Conservation (phyloP, 2,329 filamentous ascomycete species). For the Cladosporium halotolerans region DNA sequence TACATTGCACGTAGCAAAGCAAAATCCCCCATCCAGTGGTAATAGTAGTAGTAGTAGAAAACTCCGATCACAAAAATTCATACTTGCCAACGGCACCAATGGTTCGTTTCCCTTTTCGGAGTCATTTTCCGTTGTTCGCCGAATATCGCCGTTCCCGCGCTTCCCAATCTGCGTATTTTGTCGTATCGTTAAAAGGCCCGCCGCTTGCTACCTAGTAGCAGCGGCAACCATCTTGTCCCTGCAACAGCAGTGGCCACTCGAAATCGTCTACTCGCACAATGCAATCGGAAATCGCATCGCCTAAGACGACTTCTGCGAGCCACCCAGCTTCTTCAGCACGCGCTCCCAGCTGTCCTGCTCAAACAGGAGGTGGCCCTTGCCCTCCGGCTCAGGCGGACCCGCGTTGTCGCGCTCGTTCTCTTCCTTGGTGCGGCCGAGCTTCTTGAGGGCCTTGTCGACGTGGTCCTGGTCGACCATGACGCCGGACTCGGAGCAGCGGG, state of each 20-base stretch:
- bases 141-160: neutral
- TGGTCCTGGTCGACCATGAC: conserved; percentile 85
- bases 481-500: conserved; percentile 85
- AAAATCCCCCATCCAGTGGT: too few relatives aligned
- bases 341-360: conserved; percentile 25
- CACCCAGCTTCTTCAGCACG: conserved; percentile 20
- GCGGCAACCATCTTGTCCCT: too few relatives aligned
- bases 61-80: too few relatives aligned
- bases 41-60: too few relatives aligned
- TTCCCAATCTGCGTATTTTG: too few relatives aligned
- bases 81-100: too few relatives aligned
- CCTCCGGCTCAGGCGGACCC: neutral
- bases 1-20: too few relatives aligned
- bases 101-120: too few relatives aligned
- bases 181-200: too few relatives aligned
- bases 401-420: conserved; percentile 6
- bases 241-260: neutral
- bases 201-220: too few relatives aligned
- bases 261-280: neutral
- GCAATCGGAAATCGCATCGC: neutral
- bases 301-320: neutral
- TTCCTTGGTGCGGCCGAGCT: conserved; percentile 32
- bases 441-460: conserved; percentile 60
- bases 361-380: conserved; percentile 17
- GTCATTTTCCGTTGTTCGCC: neutral